Conservation (phyloP, 2,329 filamentous ascomycete genomes). For the Dothiorella sarmentorum region DNA sequence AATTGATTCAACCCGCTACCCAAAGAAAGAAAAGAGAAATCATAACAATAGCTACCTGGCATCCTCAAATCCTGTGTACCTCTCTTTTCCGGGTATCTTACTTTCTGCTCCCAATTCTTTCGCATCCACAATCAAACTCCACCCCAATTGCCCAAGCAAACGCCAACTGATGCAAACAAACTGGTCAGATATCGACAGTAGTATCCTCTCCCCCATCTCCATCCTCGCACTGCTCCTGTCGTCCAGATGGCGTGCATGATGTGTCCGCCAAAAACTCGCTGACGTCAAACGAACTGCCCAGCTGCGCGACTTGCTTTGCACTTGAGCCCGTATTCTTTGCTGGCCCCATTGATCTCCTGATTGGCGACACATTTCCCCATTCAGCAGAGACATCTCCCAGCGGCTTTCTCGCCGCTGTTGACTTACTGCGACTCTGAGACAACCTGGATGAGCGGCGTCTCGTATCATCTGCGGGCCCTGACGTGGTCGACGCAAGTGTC, state of each 20-base stretch:
- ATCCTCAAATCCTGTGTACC: too few relatives aligned
- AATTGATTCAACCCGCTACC: too few relatives aligned
- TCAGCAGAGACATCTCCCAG: slow-evolving; percentile 29
- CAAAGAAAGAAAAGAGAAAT: too few relatives aligned
- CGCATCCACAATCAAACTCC: not conserved
- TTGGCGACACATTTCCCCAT: slow-evolving; percentile 18
- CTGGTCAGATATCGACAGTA: not conserved
- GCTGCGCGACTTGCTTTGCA: slow-evolving; percentile 19
- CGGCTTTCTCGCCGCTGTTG: slow-evolving; percentile 25
- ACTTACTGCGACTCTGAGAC: slow-evolving; percentile 19
- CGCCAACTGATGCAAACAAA: not conserved
- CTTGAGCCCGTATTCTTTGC: slow-evolving; percentile 19
- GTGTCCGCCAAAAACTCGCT: slow-evolving; percentile 40
- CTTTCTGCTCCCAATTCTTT: not conserved
- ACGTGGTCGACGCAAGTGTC: slow-evolving; percentile 19
- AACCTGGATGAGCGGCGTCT: slow-evolving; percentile 8
- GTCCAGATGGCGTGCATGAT: slow-evolving; percentile 27
- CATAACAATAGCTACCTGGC: too few relatives aligned
- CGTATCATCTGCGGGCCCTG: not conserved
- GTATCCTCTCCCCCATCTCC: not conserved
- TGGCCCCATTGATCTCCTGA: slow-evolving; percentile 26
- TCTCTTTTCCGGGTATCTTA: not conserved
- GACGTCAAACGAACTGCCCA: slow-evolving; percentile 37
- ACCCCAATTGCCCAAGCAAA: not conserved
- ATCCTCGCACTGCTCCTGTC: not conserved